A percentile compares a stretch with the other conserved stretches of the same genome.
Conservation (phyloP, 2,329 filamentous ascomycete genomes). For the Fusarium compactum region DNA sequence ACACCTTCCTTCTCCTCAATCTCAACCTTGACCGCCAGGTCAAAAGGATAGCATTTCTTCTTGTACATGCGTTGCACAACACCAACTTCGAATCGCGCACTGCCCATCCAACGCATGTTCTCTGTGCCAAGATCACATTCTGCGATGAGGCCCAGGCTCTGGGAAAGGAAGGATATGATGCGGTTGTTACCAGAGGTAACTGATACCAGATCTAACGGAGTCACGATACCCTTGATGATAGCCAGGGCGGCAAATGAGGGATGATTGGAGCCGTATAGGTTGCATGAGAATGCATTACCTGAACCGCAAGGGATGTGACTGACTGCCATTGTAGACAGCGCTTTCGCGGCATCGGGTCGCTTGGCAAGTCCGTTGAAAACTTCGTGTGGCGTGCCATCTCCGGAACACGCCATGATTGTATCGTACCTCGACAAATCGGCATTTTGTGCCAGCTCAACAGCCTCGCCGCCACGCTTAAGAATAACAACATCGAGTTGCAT, state of each 20-base stretch:
- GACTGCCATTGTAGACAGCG: conserved; percentile 82
- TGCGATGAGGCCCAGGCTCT: conserved; percentile 89
- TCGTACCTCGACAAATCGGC: conserved; percentile 86
- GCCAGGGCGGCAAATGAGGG: conserved; percentile 82
- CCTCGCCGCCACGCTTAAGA: conserved; percentile 81
- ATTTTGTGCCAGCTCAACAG: conserved; percentile 78
- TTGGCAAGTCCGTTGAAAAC: conserved; percentile 92
- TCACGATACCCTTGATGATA: conserved; percentile 88
- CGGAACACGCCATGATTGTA: conserved; percentile 88
- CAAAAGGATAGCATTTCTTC: conserved; percentile 86
- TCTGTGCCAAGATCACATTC: conserved; percentile 93
- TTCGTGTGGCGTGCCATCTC: conserved; percentile 91
- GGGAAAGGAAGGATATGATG: conserved; percentile 88
- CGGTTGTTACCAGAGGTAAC: conserved; percentile 83
- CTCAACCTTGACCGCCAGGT: conserved; percentile 86
- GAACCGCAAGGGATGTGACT: conserved; percentile 92
- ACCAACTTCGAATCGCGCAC: conserved; percentile 85
- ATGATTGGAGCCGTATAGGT: conserved; percentile 84
- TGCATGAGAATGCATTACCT: conserved; percentile 93
- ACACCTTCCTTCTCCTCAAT: conserved; percentile 80
- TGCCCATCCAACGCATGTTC: conserved; percentile 92
- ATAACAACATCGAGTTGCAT: conserved; percentile 80
- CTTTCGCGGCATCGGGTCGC: conserved; percentile 78
- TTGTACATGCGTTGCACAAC: conserved; percentile 81
- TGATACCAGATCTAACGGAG: conserved; percentile 85